These are phyloP conservation scores for Trichoderma aggressivum DNA, from an alignment of 2,329 filamentous ascomycete species.

Conservation along the genomic window DNA sequence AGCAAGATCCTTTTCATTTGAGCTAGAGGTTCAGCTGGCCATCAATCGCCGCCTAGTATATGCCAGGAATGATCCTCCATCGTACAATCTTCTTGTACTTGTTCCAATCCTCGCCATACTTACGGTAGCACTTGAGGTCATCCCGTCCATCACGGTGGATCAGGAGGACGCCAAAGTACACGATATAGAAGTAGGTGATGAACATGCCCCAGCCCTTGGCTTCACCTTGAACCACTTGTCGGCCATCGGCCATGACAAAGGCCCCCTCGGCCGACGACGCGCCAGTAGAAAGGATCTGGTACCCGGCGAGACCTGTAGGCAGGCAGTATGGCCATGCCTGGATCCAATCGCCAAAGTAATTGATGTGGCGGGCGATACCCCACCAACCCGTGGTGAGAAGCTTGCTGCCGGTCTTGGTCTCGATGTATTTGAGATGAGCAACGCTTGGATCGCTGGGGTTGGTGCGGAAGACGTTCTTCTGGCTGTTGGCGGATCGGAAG, in stretches of 20 bases:
- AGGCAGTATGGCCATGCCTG: conserved; percentile 89
- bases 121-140: conserved; percentile 83
- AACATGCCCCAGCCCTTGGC: conserved; percentile 80
- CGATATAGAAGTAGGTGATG: conserved; percentile 89
- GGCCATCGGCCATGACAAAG: conserved; percentile 56
- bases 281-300: conserved; percentile 62
- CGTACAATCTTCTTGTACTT: conserved; percentile 79
- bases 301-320: conserved; percentile 81
- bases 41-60: conserved; percentile 58
- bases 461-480: conserved; percentile 92
- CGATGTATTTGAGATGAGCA: conserved; percentile 76
- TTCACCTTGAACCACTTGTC: conserved; percentile 66
- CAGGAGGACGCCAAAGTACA: conserved; percentile 86
- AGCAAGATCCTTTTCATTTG: neutral
- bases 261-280: conserved; percentile 48
- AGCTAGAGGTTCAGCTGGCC: neutral
- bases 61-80: conserved; percentile 77
- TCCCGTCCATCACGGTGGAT: conserved; percentile 84
- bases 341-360: conserved; percentile 93
- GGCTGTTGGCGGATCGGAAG: conserved; percentile 89
- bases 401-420: conserved; percentile 77
- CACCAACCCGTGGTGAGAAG: conserved; percentile 88
- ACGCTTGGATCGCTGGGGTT: conserved; percentile 78
- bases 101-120: conserved; percentile 92
- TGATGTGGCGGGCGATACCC: conserved; percentile 88